These are phyloP conservation scores for Eucalyptus shirleyi DNA, from an alignment of 345 rosid species.

Conservation along the genomic window DNA sequence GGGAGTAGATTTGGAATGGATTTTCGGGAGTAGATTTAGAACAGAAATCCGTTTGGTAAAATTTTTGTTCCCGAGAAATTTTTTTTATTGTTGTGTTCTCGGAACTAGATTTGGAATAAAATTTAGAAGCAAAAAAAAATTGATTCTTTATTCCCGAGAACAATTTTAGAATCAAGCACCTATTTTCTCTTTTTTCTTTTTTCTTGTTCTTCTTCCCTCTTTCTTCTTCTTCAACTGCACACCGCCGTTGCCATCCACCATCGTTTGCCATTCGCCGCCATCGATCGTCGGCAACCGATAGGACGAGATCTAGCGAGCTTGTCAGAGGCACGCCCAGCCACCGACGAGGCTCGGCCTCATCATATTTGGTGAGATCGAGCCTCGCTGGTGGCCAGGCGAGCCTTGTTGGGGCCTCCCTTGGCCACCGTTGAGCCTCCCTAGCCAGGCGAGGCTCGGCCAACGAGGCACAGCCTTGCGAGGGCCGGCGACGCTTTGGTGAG, in stretches of 20 bases:
- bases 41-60: fast-evolving
- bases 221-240: no score
- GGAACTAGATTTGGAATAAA: no score
- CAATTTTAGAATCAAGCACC: no score
- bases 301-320: fast-evolving
- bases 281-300: fast-evolving
- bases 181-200: no score
- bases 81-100: fast-evolving
- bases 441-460: fast-evolving
- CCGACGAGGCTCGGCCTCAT: fast-evolving
- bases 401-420: no score
- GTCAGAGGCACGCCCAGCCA: fast-evolving
- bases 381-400: fast-evolving
- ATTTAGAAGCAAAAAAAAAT: no score
- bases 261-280: fast-evolving
- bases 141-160: fast-evolving
- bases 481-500: fast-evolving
- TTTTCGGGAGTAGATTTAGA: fast-evolving
- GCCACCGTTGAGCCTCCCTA: fast-evolving
- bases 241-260: fast-evolving
- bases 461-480: fast-evolving
- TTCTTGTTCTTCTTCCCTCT: no score
- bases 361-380: fast-evolving
- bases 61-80: no score
- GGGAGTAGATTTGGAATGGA: no score